These are phyloP conservation scores for Gossypium stocksii DNA, from an alignment of 345 rosid species.

Conservation along the genomic window DNA sequence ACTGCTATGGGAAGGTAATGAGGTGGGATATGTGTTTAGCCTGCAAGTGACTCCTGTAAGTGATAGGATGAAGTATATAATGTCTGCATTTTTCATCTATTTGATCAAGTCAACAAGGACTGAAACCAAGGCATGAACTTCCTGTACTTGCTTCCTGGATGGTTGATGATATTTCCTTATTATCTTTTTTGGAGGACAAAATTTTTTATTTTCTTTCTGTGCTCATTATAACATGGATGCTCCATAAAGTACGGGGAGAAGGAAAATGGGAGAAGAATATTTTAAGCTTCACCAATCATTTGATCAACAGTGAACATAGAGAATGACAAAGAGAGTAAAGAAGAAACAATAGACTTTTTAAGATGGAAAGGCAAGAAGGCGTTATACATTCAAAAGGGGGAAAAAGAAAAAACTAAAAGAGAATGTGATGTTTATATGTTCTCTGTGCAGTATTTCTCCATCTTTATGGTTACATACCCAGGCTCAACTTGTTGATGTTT, in stretches of 20 bases:
- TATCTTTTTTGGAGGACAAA: neutral
- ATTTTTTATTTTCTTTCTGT: neutral
- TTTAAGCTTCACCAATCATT: neutral
- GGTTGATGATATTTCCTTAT: neutral
- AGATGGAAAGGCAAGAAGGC: neutral
- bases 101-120: slow-evolving; percentile 6
- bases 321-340: neutral
- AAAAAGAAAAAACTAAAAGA: neutral
- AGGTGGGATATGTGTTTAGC: neutral
- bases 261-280: neutral
- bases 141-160: slow-evolving; percentile 2
- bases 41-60: slow-evolving; percentile 1
- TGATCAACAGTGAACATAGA: neutral
- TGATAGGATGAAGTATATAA: neutral
- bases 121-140: neutral
- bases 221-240: neutral
- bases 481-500: neutral
- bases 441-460: neutral
- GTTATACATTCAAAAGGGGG: neutral
- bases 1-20: neutral
- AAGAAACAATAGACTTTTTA: neutral
- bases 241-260: neutral
- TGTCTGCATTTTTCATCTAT: neutral
- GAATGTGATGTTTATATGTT: slow-evolving; percentile 3
- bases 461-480: neutral